Conservation (phyloP, 129 eudicot species). For the Logfia minima region DNA sequence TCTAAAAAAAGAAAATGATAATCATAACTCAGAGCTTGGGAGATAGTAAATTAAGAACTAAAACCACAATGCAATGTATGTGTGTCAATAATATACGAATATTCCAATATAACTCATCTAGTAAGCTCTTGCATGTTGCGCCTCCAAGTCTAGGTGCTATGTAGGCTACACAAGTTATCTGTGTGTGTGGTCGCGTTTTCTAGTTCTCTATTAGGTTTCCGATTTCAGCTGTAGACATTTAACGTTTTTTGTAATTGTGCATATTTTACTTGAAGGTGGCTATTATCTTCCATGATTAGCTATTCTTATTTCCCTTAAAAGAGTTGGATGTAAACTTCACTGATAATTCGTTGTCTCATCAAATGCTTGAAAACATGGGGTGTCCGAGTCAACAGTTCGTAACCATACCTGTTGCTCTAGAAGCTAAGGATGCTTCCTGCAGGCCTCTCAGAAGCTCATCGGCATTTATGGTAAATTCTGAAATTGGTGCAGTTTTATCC, state of each 20-base stretch:
- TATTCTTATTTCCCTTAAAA: constrained; percentile 28
- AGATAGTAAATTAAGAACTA: background rate
- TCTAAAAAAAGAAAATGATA: too few relatives aligned
- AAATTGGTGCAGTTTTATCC: constrained; percentile 80
- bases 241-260: background rate
- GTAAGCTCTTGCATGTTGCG: constrained; percentile 11
- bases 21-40: background rate
- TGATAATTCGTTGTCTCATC: constrained; percentile 10
- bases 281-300: constrained; percentile 22
- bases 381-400: constrained; percentile 35
- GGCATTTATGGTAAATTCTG: constrained; percentile 72
- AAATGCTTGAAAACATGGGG: constrained; percentile 40
- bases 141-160: background rate
- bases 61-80: constrained; percentile 13
- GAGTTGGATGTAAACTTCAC: constrained; percentile 22
- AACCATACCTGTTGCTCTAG: constrained; percentile 30
- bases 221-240: constrained; percentile 7
- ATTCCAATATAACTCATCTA: background rate
- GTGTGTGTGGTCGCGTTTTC: background rate
- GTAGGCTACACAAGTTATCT: background rate
- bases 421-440: constrained; percentile 24
- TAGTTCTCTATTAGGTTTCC: background rate
- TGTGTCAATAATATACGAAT: background rate
- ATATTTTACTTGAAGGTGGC: constrained; percentile 38
- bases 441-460: constrained; percentile 53